Evolutionary conservation across 2,329 filamentous ascomycete genomes (phyloP).

Genomic region (Rhynchosporium secalis): DNA sequence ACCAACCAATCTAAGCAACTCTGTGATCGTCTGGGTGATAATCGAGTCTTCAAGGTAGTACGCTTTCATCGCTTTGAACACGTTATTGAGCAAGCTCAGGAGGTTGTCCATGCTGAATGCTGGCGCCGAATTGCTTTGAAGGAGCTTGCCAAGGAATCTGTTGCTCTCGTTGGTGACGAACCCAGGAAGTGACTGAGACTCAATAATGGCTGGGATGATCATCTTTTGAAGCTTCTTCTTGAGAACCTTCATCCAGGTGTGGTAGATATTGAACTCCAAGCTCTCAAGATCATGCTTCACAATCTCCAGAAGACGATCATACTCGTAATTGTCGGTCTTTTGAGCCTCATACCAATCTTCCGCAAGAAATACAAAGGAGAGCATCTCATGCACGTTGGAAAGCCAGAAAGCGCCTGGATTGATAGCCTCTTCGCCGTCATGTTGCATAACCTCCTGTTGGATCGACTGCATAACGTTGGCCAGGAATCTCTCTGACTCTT

Average conservation of each 20-base stretch:
- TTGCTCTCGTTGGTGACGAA: constrained; percentile 99
- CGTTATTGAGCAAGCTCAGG: constrained; percentile 90
- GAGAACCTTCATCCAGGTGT: constrained; percentile 99
- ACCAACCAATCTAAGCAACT: constrained; percentile 87
- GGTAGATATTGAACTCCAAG: constrained; percentile 99
- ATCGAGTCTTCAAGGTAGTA: constrained; percentile 97
- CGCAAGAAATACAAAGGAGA: constrained; percentile 97
- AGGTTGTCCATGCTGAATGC: constrained; percentile 99
- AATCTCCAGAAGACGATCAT: constrained; percentile 94
- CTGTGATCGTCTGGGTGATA: constrained; percentile 92
- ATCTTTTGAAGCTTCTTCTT: constrained; percentile 99
- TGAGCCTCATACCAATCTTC: constrained; percentile 99
- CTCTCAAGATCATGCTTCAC: constrained; percentile 99
- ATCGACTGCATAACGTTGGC: constrained; percentile 99
- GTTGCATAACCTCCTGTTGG: constrained; percentile 98
- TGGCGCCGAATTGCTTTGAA: constrained; percentile 84
- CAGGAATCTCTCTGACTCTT: constrained; percentile 97
- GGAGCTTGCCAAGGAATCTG: constrained; percentile 93
- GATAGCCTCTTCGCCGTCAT: constrained; percentile 95
- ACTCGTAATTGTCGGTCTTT: constrained; percentile 99
- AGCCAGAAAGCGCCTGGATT: constrained; percentile 98
- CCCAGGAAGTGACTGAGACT: constrained; percentile 95
- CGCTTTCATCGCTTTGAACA: constrained; percentile 98
- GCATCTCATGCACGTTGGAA: constrained; percentile 99
- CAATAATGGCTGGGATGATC: constrained; percentile 99